Base-by-base conservation (phyloP, 495 filamentous ascomycete species). In the Corynascus novoguineensis region DNA sequence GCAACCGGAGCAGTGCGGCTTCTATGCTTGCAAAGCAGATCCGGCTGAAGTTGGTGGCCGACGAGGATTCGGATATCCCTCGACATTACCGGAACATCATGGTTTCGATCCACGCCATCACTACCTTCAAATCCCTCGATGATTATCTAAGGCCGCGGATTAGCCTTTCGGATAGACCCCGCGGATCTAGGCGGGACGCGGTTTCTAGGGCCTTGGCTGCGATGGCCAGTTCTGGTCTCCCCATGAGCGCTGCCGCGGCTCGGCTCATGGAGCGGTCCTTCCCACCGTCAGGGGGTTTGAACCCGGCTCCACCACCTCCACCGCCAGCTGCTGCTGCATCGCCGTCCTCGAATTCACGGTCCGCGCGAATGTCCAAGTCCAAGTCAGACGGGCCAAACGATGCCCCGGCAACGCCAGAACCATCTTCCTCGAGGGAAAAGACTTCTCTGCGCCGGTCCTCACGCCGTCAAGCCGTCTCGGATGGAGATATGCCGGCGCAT, bases 91-190 rank as follows among this genome's bases (percentile, higher is more conserved):
- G 87, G 31, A 96, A 91, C 58, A 90, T 97, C 59, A 96, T 95
- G 86, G 92, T 99, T 15, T 92, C 90, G 5, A 97, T 99, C 58
- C 95, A 99, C 71, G 95, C 95, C 28, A 97, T 99, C 68, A 92
- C 95, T 9, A 96, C 91, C 0, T 97, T 99, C 73, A 97, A 97
- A 67, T 87, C 93, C 2, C 74, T 99, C 28, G 93, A 97, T 65
- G 95, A 99, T 68, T 99, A 97, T 73, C 77, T 99, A 41, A 84
- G 92, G 50, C 93, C 95, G 3, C 78, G 92, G 52, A 96, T 99
- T 53, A 89, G 77, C 62, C 62, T 95, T 21, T 83, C 88, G 0
- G 92, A 97, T 58, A 83, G 90, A 15, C 88, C 93, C 24, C 81
- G 86, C 19, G 44, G 27, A 1, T 50, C 56, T 25, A 80, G 87